Evolutionary conservation across 306 rosid genomes (phyloP).

Genomic region (Urtica urens): DNA sequence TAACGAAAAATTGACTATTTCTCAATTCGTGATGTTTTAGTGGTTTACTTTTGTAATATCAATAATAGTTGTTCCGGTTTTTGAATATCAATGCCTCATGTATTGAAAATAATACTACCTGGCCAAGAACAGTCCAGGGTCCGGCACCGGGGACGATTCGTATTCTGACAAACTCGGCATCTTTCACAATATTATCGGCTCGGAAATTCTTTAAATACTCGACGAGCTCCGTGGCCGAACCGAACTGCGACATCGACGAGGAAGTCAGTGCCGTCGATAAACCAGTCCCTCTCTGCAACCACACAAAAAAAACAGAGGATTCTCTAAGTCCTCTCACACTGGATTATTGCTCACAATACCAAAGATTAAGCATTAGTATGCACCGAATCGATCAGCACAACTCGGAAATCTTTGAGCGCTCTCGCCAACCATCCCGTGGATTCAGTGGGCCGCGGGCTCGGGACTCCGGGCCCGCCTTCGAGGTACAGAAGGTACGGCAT

Average conservation of each 20-base stretch:
- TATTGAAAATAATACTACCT: constrained; percentile 38
- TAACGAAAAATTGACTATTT: too few relatives aligned
- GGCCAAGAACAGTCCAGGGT: constrained; percentile 89
- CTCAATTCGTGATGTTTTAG: too few relatives aligned
- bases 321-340: too few relatives aligned
- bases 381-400: constrained; percentile 90
- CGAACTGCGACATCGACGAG: constrained; percentile 77
- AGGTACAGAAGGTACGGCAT: constrained; percentile 70
- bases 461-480: constrained; percentile 98
- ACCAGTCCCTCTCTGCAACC: constrained; percentile 92
- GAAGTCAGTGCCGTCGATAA: constrained; percentile 79
- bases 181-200: constrained; percentile 87
- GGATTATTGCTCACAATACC: too few relatives aligned
- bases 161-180: constrained; percentile 79
- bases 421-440: constrained; percentile 77
- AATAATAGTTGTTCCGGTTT: too few relatives aligned
- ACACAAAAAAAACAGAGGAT: too few relatives aligned
- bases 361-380: too few relatives aligned
- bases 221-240: constrained; percentile 48
- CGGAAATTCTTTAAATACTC: constrained; percentile 68
- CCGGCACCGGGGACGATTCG: constrained; percentile 73
- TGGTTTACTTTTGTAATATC: too few relatives aligned
- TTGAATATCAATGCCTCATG: too few relatives aligned
- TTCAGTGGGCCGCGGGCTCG: constrained; percentile 68
- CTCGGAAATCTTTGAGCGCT: constrained; percentile 75